Evolutionary conservation across 768 basidiomycete species (phyloP), one percentile per base, ranked within the genome.

Genomic region (Suillus fuscotomentosus): DNA sequence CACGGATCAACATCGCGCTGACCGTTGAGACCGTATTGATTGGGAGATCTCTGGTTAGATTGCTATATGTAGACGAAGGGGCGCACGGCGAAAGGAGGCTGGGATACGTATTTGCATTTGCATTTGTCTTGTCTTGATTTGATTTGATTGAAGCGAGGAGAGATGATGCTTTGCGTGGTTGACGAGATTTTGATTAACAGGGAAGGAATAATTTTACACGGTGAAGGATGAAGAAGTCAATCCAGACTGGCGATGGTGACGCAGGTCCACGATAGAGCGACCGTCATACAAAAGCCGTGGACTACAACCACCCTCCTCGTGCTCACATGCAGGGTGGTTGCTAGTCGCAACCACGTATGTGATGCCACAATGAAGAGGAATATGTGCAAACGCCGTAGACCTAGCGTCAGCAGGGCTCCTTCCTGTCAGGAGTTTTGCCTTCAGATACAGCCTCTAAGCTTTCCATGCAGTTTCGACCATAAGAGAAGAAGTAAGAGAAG

Each of bases 401-500:
- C 38, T 20, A 45, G 15, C 10, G 22, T 9, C n/a, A 13, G 3
- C 27, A 31, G 22, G 34, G 14, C 3, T n/a, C 48, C 45, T 27
- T 10, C 43, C 17, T 34, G 17, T 13, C 53, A 5, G 17, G 8
- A 20, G 1, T 24, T 36, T 41, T 24, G 3, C 15, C 24, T 27
- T 27, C 17, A 38, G 54, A 39, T 34, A 10, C 15, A 41, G 11
- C 39, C 17, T 24, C 15, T 20, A 9, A n/a, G 22, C 20, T 15
- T n/a, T 48, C 38, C 22, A 45, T 8, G 53, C 42, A 50, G 31
- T 34, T 31, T 6, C 14, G 20, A 13, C 51, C 14, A 31, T 56
- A 20, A 31, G 51, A 22, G 22, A 31, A 17, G 47, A 56, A 56
- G 43, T 39, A 50, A 34, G 36, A 65, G 56, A 36, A 66, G 59